A percentile compares a stretch with the other conserved stretches of the same genome.
Conservation (phyloP, 2,329 filamentous ascomycete genomes). For the Niveomyces coronatus region DNA sequence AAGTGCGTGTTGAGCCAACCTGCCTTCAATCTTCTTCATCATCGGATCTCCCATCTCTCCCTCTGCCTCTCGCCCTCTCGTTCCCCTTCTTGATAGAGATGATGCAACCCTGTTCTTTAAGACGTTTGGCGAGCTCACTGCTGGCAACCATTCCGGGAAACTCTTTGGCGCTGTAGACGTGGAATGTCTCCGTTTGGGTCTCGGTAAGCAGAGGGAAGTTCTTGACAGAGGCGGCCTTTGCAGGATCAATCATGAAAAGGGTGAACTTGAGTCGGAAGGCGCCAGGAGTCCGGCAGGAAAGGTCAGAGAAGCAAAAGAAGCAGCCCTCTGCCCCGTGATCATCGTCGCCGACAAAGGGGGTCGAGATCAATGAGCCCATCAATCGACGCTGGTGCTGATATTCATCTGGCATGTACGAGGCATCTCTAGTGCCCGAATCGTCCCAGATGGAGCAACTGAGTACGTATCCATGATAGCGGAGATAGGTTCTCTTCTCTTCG, state of each 20-base stretch:
- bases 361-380: conserved; percentile 71
- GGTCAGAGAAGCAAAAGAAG: conserved; percentile 78
- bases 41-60: conserved; percentile 3
- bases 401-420: conserved; percentile 61
- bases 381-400: conserved; percentile 62
- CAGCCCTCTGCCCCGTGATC: conserved; percentile 64
- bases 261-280: conserved; percentile 66
- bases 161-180: conserved; percentile 74
- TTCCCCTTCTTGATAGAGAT: conserved; percentile 84
- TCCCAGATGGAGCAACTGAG: conserved; percentile 71
- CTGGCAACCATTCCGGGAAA: conserved; percentile 78
- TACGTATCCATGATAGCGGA: conserved; percentile 56
- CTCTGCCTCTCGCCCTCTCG: conserved; percentile 28
- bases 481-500: conserved; percentile 39
- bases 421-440: conserved; percentile 54
- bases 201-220: conserved; percentile 41
- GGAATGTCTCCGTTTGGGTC: conserved; percentile 59
- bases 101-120: conserved; percentile 72
- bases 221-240: conserved; percentile 33
- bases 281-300: conserved; percentile 69
- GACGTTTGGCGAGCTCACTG: conserved; percentile 59
- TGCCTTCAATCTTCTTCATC: conserved; percentile 6
- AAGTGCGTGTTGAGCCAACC: neutral
- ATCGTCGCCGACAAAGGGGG: conserved; percentile 66
- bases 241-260: conserved; percentile 60